A percentile compares a stretch with the other conserved stretches of the same genome.
phyloP scores from a whole-genome alignment of 257 asterid species.

The Salvia splendens region DNA sequence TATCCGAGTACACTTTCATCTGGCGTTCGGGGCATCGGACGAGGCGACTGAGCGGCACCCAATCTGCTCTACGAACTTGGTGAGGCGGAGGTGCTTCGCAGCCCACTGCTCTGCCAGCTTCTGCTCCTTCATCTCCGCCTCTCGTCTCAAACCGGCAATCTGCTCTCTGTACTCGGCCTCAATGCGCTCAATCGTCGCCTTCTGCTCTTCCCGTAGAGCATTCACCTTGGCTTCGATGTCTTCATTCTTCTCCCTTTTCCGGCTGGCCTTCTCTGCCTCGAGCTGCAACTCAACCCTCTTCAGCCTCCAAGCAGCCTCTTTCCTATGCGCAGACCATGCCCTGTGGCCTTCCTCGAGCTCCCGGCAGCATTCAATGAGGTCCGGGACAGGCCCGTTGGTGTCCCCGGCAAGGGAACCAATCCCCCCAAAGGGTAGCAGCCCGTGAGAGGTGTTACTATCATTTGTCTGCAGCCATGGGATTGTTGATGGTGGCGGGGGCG shows the following conservation, averaged over 20 bases:
- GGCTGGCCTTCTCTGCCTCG: constrained; percentile 80
- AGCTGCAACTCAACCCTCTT: constrained; percentile 76
- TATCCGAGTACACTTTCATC: constrained; percentile 10
- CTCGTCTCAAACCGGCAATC: constrained; percentile 73
- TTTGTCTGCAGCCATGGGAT: constrained; percentile 60
- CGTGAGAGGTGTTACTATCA: constrained; percentile 22
- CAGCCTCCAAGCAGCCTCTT: constrained; percentile 87
- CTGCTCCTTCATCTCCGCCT: constrained; percentile 88
- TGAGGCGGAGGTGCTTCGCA: constrained; percentile 63
- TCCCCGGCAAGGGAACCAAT: constrained; percentile 39
- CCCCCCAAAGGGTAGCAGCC: constrained; percentile 29
- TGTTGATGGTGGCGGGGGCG: constrained; percentile 30
- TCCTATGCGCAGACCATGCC: constrained; percentile 72
- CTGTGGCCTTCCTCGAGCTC: constrained; percentile 82
- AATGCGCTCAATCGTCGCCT: constrained; percentile 58
- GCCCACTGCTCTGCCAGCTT: constrained; percentile 93
- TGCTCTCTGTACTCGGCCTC: constrained; percentile 83
- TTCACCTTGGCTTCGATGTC: constrained; percentile 77
- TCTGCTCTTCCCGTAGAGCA: constrained; percentile 76
- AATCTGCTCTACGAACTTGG: constrained; percentile 71
- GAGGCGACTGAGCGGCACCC: constrained; percentile 46
- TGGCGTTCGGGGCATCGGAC: constrained; percentile 43
- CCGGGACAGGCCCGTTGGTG: constrained; percentile 41
- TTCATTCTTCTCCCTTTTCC: constrained; percentile 75
- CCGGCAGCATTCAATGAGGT: constrained; percentile 70